Percentiles rank a stretch among this genome's conserved stretches.
phyloP scores from a whole-genome alignment of 345 rosid species.

The Mallotus nudiflorus region DNA sequence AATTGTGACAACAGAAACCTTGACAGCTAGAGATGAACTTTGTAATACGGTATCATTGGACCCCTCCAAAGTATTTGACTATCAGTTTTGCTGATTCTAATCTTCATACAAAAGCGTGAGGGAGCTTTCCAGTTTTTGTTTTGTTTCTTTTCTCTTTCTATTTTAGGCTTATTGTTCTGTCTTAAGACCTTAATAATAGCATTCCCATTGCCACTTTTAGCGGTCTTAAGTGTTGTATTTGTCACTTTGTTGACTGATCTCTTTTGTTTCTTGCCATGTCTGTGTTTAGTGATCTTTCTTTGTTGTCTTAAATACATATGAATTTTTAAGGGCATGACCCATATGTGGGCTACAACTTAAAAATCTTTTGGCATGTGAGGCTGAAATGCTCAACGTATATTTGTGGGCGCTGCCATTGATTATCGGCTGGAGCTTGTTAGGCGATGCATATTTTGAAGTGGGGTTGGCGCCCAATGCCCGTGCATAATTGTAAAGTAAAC shows the following conservation, averaged over 20 bases:
- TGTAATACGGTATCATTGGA: neutral
- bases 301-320: neutral
- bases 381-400: too few species aligned
- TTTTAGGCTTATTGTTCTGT: neutral
- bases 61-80: neutral
- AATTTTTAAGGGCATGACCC: neutral
- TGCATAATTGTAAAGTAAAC: too few species aligned
- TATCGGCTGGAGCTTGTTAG: too few species aligned
- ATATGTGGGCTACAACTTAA: neutral
- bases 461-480: too few species aligned
- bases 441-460: too few species aligned
- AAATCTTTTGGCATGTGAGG: too few species aligned
- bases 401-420: too few species aligned
- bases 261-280: neutral
- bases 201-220: constrained; percentile 3
- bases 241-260: constrained; percentile 3
- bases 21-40: constrained; percentile 14
- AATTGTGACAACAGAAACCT: constrained; percentile 9
- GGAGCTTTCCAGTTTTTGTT: too few species aligned
- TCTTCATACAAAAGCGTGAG: neutral
- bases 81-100: neutral
- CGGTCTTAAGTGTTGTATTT: neutral
- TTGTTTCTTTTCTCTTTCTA: neutral
- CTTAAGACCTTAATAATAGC: neutral
- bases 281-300: neutral